phyloP scores from a whole-genome alignment of 306 rosid species.

The Pyrus bretschneideri region DNA sequence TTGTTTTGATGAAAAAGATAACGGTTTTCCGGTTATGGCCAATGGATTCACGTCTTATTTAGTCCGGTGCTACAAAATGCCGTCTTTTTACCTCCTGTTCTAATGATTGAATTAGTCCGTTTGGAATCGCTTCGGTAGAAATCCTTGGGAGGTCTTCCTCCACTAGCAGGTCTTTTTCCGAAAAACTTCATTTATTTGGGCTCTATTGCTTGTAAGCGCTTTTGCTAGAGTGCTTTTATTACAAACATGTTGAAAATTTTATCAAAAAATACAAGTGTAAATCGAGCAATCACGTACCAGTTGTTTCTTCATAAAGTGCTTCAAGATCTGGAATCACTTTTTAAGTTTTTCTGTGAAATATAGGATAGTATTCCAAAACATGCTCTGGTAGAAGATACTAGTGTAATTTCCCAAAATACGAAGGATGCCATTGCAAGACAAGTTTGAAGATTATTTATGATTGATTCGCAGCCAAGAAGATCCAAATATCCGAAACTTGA shows the following conservation, averaged over 20 bases:
- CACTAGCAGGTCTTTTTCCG: no score
- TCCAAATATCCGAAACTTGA: neutral
- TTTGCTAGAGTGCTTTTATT: neutral
- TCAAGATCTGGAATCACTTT: neutral
- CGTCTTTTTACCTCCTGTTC: neutral
- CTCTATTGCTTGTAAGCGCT: neutral
- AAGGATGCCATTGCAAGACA: neutral
- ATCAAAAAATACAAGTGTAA: neutral
- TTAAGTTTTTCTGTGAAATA: neutral
- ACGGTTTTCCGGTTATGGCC: neutral
- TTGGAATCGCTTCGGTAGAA: no score
- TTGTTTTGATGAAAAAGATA: neutral
- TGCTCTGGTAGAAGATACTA: neutral
- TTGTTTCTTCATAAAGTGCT: neutral
- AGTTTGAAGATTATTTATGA: neutral
- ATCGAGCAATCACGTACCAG: neutral
- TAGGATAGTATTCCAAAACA: neutral
- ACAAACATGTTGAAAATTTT: no score
- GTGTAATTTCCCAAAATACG: neutral
- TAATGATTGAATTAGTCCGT: no score
- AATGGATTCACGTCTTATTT: neutral
- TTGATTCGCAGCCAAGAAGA: neutral
- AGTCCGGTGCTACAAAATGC: neutral
- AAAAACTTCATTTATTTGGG: no score
- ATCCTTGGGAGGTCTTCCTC: no score